Evolutionary conservation across 371 early-diverging fungal species (phyloP), one percentile per base, ranked within the genome.

Genomic region (Mucor plumbeus): DNA sequence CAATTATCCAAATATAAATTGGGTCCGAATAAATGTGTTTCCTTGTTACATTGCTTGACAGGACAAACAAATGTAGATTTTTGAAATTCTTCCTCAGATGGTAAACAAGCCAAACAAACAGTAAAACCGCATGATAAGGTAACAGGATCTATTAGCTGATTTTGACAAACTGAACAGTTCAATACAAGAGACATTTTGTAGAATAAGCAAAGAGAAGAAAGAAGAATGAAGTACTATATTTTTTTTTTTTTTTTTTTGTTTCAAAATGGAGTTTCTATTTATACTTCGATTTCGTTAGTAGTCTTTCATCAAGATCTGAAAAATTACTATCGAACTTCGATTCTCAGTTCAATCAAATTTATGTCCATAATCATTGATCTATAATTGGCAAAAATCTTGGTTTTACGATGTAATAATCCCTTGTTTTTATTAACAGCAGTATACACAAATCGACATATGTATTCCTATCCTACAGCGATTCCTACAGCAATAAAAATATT

Each of bases 51-150:
- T 19, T 61, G 48, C 15, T 31, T 17, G 9, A 77, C 75, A 4
- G 79, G 79, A 56, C 79, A 79, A 4, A 68, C 35, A 69, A 79
- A 79, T 15, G 59, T 39, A n/a, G 62, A 60, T n/a, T 39, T 31
- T 40, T 63, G 48, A 10, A 40, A 40, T 10, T 13, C 56, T 64
- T 44, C 56, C 56, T 61, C 70, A 55, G 56, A 73, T 33, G 79
- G 79, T 3, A 83, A 55, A 41, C 85, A 85, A 0, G 21, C 14
- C 17, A 73, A 72, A 41, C 85, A 85, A 21, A 81, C 59, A 4
- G 82, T 77, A 55, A 73, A 76, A 14, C 85, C 85, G 17, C 85
- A 85, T 7, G 85, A 83, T 1, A 85, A 68, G 5, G 83, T 83
- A 15, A 81, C 62, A 9, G 85, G 85, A 11, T 66, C 62, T 1